Evolutionary conservation across 1,284 basidiomycete genomes (phyloP).

Genomic region (Leccinum fallax): DNA sequence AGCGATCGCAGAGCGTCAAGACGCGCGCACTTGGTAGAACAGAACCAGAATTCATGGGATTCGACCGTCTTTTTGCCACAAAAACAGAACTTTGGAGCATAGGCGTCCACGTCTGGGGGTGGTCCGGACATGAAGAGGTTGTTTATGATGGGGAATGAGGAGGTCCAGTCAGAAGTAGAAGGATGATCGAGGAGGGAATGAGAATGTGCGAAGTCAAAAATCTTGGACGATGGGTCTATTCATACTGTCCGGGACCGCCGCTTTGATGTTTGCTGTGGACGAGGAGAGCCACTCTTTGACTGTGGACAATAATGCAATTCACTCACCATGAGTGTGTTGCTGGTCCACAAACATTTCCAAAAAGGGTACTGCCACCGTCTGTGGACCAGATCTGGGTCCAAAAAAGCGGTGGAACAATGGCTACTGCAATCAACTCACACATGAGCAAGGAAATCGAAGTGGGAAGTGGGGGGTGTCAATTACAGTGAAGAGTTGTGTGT

Average conservation of each 20-base stretch:
- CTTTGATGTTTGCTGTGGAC: slow-evolving; percentile 17
- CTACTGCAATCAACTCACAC: neutral
- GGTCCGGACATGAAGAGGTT: slow-evolving; percentile 4
- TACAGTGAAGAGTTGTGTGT: too few species aligned
- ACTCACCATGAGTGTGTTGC: neutral
- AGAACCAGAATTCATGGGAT: slow-evolving; percentile 34
- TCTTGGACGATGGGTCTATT: slow-evolving; percentile 1
- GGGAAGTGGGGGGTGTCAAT: neutral
- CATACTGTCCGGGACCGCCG: slow-evolving; percentile 10
- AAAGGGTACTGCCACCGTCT: neutral
- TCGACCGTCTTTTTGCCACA: slow-evolving; percentile 26
- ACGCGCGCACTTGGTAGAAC: slow-evolving; percentile 32
- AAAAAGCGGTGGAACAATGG: slow-evolving; percentile 8
- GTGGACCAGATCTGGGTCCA: slow-evolving; percentile 13
- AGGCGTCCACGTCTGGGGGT: slow-evolving; percentile 17
- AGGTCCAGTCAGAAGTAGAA: neutral
- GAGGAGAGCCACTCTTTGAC: neutral
- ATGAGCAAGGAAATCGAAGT: neutral
- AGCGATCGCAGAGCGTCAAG: slow-evolving; percentile 33
- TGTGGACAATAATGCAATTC: slow-evolving; percentile 15
- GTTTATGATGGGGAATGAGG: neutral
- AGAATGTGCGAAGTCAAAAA: neutral
- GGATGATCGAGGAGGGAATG: neutral
- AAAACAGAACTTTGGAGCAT: slow-evolving; percentile 21
- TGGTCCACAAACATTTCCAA: slow-evolving; percentile 5